Evolutionary conservation across 257 asterid genomes (phyloP), one percentile per base, ranked within the genome.

Genomic region (Przewalskia tangutica): DNA sequence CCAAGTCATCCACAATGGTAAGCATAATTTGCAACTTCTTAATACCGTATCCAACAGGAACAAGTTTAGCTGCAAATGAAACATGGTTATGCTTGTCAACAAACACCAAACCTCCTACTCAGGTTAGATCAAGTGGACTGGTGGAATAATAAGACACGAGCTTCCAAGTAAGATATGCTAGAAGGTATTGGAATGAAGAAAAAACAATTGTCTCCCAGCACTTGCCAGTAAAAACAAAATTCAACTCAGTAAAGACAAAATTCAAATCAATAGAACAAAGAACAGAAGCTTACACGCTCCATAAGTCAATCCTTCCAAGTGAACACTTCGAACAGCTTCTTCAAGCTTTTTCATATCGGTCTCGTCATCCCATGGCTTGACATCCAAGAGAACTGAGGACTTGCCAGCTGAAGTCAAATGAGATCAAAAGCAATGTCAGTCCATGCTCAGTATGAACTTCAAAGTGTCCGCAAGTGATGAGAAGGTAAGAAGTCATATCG

Each of bases 291-390:
- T 85, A 95, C 98, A 91, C 73, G 98, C 99, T 82, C 99, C 99
- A 96, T 94, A 95, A 60, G 86, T 60, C 63, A 95, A 92, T 84
- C 99, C 99, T 62, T 95, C 99, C 93, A 90, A 83, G 58, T 84
- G 32, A 82, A 95, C 93, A 63, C 90, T 81, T 77, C 94, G 88
- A 58, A 95, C 97, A 23, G 97, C 95, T 88, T 95, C 99, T 84
- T 95, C 99, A 14, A 95, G 98, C 86, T 90, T 89, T 80, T 94
- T 89, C 99, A 96, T 96, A 80, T 93, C 98, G 14, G 99, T 96
- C 86, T 96, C 99, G 42, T 96, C 99, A 84, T 96, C 99, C 98
- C 98, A 93, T 77, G 98, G 97, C 82, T 94, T 94, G 6, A 94
- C 83, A 83, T 94, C 98, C 93, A 94, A 13, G 8, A 91, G 84